A percentile compares a stretch with the other conserved stretches of the same genome.
These are phyloP conservation scores for Colletotrichum simmondsii DNA, from an alignment of 2,329 filamentous ascomycete genomes.

Conservation along the genomic window DNA sequence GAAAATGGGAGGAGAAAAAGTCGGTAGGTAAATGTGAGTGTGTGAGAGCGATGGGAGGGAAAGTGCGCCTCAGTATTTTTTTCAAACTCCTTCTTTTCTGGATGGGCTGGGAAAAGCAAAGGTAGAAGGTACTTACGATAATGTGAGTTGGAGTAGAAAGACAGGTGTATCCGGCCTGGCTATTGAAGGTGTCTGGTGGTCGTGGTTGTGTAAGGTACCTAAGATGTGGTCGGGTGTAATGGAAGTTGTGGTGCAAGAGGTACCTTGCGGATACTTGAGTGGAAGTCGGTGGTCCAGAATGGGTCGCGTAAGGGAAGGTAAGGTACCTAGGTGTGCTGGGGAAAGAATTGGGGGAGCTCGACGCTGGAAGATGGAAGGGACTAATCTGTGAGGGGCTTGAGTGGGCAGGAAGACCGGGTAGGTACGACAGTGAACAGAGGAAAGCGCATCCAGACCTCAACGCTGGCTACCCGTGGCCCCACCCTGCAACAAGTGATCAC, in stretches of 20 bases:
- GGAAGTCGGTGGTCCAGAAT: neutral
- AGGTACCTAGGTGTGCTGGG: neutral
- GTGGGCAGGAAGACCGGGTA: conserved; percentile 1
- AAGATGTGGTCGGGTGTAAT: neutral
- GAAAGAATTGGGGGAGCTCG: neutral
- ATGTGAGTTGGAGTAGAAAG: conserved; percentile 27
- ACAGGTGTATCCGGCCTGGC: neutral
- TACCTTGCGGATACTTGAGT: too few relatives aligned
- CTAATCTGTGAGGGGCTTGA: conserved; percentile 5
- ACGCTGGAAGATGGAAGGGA: neutral
- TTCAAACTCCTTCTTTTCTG: neutral
- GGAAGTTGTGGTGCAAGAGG: neutral
- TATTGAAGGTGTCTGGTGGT: neutral
- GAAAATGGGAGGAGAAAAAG: conserved; percentile 40
- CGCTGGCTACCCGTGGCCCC: conserved; percentile 8
- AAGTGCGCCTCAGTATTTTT: conserved; percentile 30
- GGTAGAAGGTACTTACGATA: conserved; percentile 30
- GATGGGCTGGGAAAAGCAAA: conserved; percentile 5
- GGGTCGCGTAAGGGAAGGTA: neutral
- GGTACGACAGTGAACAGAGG: conserved; percentile 16
- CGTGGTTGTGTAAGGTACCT: neutral
- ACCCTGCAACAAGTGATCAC: neutral
- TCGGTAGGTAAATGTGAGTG: conserved; percentile 37
- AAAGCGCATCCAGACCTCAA: conserved; percentile 17
- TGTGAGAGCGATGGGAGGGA: conserved; percentile 38